Evolutionary conservation across 116 monocot genomes (phyloP).

Genomic region (Posidonia oceanica): DNA sequence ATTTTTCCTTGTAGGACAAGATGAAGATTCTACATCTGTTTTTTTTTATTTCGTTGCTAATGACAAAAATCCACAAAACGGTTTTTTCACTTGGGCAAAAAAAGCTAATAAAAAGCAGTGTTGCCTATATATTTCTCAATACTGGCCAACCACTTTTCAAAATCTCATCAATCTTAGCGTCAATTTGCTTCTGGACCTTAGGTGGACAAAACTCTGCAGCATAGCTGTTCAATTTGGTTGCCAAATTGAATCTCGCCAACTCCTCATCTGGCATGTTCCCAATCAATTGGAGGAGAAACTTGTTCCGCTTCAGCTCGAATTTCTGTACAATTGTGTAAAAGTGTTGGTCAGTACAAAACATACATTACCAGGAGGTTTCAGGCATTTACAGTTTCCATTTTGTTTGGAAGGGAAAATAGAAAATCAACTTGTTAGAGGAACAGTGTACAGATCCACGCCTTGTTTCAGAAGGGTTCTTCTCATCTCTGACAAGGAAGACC

Average conservation of each 20-base stretch:
- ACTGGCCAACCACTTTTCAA: slow-evolving; percentile 67
- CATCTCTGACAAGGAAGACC: too few species aligned
- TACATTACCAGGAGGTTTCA: not conserved
- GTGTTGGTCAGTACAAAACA: not conserved
- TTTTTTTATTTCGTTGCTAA: too few species aligned
- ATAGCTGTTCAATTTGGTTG: slow-evolving; percentile 66
- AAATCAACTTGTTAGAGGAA: too few species aligned
- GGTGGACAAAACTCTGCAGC: slow-evolving; percentile 66
- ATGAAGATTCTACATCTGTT: too few species aligned
- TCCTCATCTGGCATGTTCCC: slow-evolving; percentile 83
- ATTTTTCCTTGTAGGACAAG: too few species aligned
- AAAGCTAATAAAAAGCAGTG: too few species aligned
- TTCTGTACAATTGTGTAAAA: slow-evolving; percentile 26
- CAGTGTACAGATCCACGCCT: too few species aligned
- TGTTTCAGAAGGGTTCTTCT: too few species aligned
- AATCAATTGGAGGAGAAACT: slow-evolving; percentile 64
- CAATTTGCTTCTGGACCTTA: slow-evolving; percentile 51
- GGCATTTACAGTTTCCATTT: too few species aligned
- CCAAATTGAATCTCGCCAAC: slow-evolving; percentile 41
- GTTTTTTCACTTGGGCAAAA: too few species aligned
- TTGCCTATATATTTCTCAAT: slow-evolving; percentile 38
- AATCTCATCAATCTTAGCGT: slow-evolving; percentile 60
- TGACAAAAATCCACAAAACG: too few species aligned
- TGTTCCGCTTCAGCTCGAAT: slow-evolving; percentile 76
- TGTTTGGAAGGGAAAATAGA: too few species aligned